Conservation (phyloP, 257 asterid genomes). For the Salvia hispanica region DNA sequence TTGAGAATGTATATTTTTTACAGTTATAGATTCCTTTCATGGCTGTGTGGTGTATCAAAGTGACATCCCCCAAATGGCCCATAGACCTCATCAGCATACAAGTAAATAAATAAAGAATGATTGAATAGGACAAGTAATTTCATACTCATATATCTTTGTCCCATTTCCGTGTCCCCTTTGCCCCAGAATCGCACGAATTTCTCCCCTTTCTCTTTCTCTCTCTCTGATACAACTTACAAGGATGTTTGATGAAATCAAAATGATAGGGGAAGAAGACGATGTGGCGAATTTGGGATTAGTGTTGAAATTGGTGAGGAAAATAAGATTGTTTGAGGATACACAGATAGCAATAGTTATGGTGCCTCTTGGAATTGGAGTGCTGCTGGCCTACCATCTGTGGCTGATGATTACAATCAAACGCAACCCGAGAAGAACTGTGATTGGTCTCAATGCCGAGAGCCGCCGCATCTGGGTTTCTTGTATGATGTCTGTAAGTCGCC, state of each 20-base stretch:
- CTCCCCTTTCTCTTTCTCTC: not conserved
- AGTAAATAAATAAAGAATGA: too few species aligned
- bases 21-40: too few species aligned
- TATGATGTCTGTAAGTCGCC: constrained; percentile 18
- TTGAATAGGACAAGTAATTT: not conserved
- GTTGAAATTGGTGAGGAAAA: not conserved
- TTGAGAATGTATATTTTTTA: too few species aligned
- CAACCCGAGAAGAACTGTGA: constrained; percentile 9
- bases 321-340: not conserved
- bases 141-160: not conserved
- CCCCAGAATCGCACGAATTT: not conserved
- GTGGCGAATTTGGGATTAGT: not conserved
- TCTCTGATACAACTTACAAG: not conserved
- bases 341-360: not conserved
- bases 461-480: constrained; percentile 20
- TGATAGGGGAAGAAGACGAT: constrained; percentile 13
- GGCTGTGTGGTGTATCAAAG: too few species aligned
- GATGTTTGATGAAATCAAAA: not conserved
- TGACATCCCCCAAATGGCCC: too few species aligned
- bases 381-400: constrained; percentile 8
- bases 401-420: constrained; percentile 5
- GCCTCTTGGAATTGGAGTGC: constrained; percentile 10
- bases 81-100: too few species aligned
- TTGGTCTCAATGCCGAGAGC: constrained; percentile 20
- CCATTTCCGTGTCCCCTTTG: not conserved